phyloP scores from a whole-genome alignment of 2,329 filamentous ascomycete species.

The Penicillium griseofulvum region DNA sequence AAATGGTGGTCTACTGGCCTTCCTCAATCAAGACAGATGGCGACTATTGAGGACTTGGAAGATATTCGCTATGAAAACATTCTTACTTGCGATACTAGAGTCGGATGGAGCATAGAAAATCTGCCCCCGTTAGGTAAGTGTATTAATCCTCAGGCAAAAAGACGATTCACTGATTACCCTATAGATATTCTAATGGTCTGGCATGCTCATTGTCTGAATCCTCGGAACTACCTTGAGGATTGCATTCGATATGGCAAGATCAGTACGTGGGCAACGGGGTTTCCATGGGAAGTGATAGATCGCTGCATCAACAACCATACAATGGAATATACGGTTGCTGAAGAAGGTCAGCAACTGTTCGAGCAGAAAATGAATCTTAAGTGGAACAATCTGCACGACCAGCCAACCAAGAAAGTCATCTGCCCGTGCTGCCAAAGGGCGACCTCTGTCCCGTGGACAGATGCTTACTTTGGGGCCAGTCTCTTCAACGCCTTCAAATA shows the following conservation, averaged over 20 bases:
- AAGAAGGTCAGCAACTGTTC: constrained; percentile 16
- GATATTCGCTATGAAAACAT: constrained; percentile 11
- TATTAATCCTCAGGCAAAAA: not conserved
- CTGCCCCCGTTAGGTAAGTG: constrained; percentile 23
- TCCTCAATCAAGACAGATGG: constrained; percentile 12
- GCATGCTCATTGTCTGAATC: constrained; percentile 26
- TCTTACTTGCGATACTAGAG: constrained; percentile 4
- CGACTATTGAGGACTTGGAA: constrained; percentile 13
- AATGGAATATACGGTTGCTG: constrained; percentile 16
- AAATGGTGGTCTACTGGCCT: constrained; percentile 52
- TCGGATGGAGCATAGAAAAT: constrained; percentile 15
- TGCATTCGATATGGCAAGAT: constrained; percentile 24
- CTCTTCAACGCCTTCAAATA: constrained; percentile 21
- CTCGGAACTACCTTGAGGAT: constrained; percentile 22
- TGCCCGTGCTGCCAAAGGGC: constrained; percentile 55
- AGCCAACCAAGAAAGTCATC: constrained; percentile 46
- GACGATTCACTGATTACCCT: not conserved
- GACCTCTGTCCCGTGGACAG: constrained; percentile 58
- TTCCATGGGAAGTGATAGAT: constrained; percentile 21
- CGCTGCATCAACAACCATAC: constrained; percentile 17
- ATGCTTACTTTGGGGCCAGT: constrained; percentile 23
- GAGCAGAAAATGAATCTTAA: constrained; percentile 29
- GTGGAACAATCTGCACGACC: constrained; percentile 61
- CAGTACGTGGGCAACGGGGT: constrained; percentile 22
- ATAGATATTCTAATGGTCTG: constrained; percentile 27